Percentiles rank a stretch among this genome's conserved stretches.
phyloP scores from a whole-genome alignment of 1,284 basidiomycete species.

The Cryptococcus sp. region DNA sequence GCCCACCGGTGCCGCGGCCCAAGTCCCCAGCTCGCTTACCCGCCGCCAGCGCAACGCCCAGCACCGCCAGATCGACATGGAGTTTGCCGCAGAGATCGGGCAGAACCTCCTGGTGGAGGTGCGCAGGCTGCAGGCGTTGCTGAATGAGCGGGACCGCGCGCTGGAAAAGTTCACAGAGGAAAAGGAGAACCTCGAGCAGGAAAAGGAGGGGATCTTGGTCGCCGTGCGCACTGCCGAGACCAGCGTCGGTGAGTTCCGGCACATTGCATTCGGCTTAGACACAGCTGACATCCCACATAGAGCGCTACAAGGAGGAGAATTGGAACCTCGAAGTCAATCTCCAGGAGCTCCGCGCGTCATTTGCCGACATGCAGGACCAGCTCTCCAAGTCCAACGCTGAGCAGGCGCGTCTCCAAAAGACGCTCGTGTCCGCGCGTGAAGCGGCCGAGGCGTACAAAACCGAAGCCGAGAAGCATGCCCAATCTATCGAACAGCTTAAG shows the following conservation, averaged over 20 bases:
- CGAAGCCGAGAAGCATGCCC: constrained; percentile 72
- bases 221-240: constrained; percentile 72
- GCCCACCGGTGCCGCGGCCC: constrained; percentile 20
- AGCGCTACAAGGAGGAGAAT: constrained; percentile 92
- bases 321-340: constrained; percentile 95
- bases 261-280: background rate
- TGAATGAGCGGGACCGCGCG: constrained; percentile 82
- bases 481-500: constrained; percentile 69
- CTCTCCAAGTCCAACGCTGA: constrained; percentile 74
- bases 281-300: constrained; percentile 28
- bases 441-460: constrained; percentile 78
- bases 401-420: constrained; percentile 71
- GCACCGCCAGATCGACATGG: constrained; percentile 54
- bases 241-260: constrained; percentile 64
- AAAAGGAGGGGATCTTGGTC: constrained; percentile 64
- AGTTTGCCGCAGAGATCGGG: constrained; percentile 94
- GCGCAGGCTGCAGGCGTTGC: constrained; percentile 75
- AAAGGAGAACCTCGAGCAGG: constrained; percentile 69
- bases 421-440: constrained; percentile 71
- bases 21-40: constrained; percentile 29
- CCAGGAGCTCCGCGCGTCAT: constrained; percentile 76
- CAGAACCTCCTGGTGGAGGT: constrained; percentile 85
- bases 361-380: constrained; percentile 64
- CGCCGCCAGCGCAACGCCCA: constrained; percentile 52
- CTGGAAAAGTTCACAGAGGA: constrained; percentile 83